phyloP scores from a whole-genome alignment of 306 rosid genomes.

The Coriaria nepalensis region DNA sequence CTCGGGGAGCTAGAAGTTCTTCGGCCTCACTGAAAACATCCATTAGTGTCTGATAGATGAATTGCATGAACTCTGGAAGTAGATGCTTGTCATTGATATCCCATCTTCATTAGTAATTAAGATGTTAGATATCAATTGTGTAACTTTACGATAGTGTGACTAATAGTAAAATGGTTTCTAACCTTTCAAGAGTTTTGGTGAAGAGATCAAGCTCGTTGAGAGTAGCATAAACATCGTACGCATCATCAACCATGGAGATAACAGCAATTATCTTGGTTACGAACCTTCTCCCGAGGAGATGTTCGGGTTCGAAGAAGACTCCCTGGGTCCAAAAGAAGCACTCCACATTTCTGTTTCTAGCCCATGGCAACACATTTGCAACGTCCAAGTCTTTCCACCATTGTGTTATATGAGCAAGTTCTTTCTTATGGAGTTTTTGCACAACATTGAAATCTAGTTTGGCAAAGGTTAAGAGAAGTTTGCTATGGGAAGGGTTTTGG shows the following conservation, averaged over 20 bases:
- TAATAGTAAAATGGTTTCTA: no score
- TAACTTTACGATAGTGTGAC: no score
- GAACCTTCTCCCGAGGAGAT: conserved; percentile 15
- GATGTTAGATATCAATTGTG: background rate
- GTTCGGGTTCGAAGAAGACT: conserved; percentile 17
- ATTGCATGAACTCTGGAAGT: conserved; percentile 23
- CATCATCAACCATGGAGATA: conserved; percentile 23
- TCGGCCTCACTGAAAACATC: conserved; percentile 7
- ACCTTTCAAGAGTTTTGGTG: conserved; percentile 33
- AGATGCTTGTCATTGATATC: background rate
- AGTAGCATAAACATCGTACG: conserved; percentile 35
- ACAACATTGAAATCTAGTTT: conserved; percentile 29
- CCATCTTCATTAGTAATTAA: conserved; percentile 12
- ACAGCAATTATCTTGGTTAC: conserved; percentile 1
- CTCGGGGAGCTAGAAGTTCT: background rate
- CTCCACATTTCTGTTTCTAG: conserved; percentile 36
- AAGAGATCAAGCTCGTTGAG: conserved; percentile 28
- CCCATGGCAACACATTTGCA: conserved; percentile 13
- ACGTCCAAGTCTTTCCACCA: conserved; percentile 40
- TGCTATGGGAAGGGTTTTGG: conserved; percentile 9
- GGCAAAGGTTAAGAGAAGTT: conserved; percentile 10
- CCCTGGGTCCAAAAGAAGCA: conserved; percentile 26
- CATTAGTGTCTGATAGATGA: conserved; percentile 1
- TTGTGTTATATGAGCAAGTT: conserved; percentile 16
- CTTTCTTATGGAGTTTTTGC: conserved; percentile 21